These are phyloP conservation scores for Paraconiothyrium brasiliense DNA, from an alignment of 2,329 filamentous ascomycete species.

Conservation along the genomic window DNA sequence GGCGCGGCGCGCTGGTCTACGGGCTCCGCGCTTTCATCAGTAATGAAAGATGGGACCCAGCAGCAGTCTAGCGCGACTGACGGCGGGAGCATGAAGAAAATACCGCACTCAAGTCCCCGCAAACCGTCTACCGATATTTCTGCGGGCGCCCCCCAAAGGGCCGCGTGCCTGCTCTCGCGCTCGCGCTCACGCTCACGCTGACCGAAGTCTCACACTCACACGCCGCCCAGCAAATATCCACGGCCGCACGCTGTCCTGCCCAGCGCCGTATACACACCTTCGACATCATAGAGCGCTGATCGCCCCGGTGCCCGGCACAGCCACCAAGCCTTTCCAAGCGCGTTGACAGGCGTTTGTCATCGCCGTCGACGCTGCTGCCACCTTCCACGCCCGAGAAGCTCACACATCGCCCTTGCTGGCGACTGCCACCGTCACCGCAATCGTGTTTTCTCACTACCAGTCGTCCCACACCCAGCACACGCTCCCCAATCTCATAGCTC, in stretches of 20 bases:
- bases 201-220: background rate
- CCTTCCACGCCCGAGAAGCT: conserved; percentile 12
- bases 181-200: background rate
- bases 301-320: conserved; percentile 14
- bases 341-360: conserved; percentile 23
- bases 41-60: conserved; percentile 14
- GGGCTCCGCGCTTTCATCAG: background rate
- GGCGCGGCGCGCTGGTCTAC: no score
- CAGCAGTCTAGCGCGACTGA: conserved; percentile 14
- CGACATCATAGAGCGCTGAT: conserved; percentile 21
- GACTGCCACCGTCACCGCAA: conserved; percentile 39
- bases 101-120: conserved; percentile 16
- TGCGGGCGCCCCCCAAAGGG: conserved; percentile 5
- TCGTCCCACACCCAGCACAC: conserved; percentile 37
- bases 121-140: conserved; percentile 14
- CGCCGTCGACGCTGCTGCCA: conserved; percentile 16
- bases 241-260: background rate
- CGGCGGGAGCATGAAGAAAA: conserved; percentile 16
- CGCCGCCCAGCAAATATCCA: conserved; percentile 1
- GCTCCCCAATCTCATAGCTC: conserved; percentile 44
- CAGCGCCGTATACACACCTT: background rate
- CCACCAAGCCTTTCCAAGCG: conserved; percentile 11
- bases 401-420: conserved; percentile 22
- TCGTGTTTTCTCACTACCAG: conserved; percentile 42
- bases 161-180: background rate